Evolutionary conservation across 768 basidiomycete species (phyloP).

Genomic region (Mycena crocata): DNA sequence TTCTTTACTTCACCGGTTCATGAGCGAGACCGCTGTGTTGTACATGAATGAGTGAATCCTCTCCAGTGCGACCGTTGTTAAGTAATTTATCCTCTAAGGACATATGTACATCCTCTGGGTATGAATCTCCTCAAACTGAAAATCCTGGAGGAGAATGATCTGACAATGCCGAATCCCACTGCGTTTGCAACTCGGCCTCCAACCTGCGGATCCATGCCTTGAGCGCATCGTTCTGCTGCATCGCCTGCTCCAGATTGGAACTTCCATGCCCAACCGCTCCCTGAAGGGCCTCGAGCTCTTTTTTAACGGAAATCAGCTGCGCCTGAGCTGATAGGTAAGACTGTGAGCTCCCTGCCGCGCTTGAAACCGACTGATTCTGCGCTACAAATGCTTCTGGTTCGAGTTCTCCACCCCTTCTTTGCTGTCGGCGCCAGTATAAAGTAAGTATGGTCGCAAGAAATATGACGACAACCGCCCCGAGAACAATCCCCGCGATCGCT

Average conservation of each 20-base stretch:
- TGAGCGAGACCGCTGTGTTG: too few relatives aligned
- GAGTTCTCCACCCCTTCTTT: background rate
- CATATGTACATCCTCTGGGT: too few relatives aligned
- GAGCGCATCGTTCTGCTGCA: constrained; percentile 19
- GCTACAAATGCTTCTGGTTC: background rate
- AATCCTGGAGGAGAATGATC: constrained; percentile 3
- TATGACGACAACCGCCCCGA: background rate
- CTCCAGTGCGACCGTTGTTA: too few relatives aligned
- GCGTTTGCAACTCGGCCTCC: constrained; percentile 13
- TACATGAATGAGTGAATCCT: too few relatives aligned
- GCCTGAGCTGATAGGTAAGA: background rate
- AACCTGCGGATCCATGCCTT: constrained; percentile 11
- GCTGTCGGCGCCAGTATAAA: background rate
- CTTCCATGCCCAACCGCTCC: background rate
- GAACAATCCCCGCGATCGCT: background rate
- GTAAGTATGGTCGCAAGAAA: background rate
- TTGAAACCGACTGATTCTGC: too few relatives aligned
- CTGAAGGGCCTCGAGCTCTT: background rate
- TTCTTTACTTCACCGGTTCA: too few relatives aligned
- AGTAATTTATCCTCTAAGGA: too few relatives aligned
- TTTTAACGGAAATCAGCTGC: constrained; percentile 1
- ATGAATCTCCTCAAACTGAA: too few relatives aligned
- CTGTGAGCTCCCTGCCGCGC: too few relatives aligned
- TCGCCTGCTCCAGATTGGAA: constrained; percentile 8
- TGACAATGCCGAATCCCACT: background rate